These are phyloP conservation scores for Rauvolfia tetraphylla DNA, from an alignment of 257 asterid species.

Conservation along the genomic window DNA sequence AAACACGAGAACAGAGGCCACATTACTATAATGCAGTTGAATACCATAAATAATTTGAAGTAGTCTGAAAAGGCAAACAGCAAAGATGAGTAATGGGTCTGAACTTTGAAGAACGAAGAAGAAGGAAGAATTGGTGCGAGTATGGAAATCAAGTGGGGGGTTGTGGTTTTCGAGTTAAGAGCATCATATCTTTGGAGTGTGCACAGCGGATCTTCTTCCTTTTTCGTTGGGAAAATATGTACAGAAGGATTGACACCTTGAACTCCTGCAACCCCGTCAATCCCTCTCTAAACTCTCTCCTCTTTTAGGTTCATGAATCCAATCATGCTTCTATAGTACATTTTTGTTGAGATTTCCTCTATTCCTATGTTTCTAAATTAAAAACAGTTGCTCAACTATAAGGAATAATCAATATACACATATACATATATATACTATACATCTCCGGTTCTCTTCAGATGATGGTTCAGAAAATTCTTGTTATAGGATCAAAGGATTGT, in stretches of 20 bases:
- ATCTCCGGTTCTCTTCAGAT: no score
- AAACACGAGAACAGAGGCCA: no score
- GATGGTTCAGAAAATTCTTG: no score
- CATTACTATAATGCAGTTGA: no score
- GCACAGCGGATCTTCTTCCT: slow-evolving; percentile 10
- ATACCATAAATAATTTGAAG: no score
- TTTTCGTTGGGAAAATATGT: slow-evolving; percentile 14
- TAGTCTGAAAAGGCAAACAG: background rate
- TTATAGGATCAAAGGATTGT: no score
- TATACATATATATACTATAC: no score
- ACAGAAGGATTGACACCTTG: background rate
- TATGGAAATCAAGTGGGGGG: background rate
- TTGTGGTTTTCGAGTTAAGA: slow-evolving; percentile 17
- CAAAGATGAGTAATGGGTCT: background rate
- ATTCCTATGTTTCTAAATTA: no score
- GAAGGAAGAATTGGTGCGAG: background rate
- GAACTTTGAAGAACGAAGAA: background rate
- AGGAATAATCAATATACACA: no score
- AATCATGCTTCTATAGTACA: background rate
- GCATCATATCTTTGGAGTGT: slow-evolving; percentile 19
- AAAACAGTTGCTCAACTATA: no score
- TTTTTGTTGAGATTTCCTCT: no score
- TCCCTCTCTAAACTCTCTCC: background rate
- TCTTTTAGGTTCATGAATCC: background rate
- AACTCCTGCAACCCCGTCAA: background rate